Conservation (phyloP, 2,329 filamentous ascomycete genomes). For the Aspergillus proliferans region DNA sequence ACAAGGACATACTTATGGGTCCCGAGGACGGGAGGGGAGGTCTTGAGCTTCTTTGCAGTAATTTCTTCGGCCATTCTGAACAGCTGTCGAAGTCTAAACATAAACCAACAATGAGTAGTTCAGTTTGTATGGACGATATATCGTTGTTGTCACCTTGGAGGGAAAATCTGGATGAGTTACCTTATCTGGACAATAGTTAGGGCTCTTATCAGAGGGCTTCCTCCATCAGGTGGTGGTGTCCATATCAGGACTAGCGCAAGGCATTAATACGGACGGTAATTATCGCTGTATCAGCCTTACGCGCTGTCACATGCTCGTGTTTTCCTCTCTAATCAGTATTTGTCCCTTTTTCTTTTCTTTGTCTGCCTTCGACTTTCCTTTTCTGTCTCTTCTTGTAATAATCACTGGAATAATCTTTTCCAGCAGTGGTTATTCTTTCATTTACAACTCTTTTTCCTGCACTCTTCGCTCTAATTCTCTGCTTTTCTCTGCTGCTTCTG, state of each 20-base stretch:
- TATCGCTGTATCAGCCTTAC: neutral
- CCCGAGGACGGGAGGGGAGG: slow-evolving; percentile 65
- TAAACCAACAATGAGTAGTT: slow-evolving; percentile 10
- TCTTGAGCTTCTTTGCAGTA: slow-evolving; percentile 79
- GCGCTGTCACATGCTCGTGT: neutral
- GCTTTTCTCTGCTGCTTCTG: slow-evolving; percentile 6
- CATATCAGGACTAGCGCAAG: neutral
- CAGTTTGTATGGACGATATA: neutral
- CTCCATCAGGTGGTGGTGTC: slow-evolving; percentile 5
- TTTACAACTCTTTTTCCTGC: neutral
- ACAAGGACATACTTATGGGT: slow-evolving; percentile 66
- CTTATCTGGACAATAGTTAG: slow-evolving; percentile 2
- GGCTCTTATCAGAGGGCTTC: slow-evolving; percentile 9
- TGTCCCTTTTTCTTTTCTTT: neutral
- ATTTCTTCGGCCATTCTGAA: slow-evolving; percentile 59
- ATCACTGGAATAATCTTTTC: neutral
- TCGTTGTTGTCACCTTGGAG: neutral
- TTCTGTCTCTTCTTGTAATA: neutral
- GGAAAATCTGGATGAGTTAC: neutral
- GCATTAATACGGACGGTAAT: neutral
- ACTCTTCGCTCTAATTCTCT: neutral
- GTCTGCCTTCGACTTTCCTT: neutral
- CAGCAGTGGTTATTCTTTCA: neutral
- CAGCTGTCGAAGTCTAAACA: slow-evolving; percentile 36
- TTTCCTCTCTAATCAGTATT: neutral